phyloP scores from a whole-genome alignment of 2,329 filamentous ascomycete genomes.

The Pseudogymnoascus sp. region DNA sequence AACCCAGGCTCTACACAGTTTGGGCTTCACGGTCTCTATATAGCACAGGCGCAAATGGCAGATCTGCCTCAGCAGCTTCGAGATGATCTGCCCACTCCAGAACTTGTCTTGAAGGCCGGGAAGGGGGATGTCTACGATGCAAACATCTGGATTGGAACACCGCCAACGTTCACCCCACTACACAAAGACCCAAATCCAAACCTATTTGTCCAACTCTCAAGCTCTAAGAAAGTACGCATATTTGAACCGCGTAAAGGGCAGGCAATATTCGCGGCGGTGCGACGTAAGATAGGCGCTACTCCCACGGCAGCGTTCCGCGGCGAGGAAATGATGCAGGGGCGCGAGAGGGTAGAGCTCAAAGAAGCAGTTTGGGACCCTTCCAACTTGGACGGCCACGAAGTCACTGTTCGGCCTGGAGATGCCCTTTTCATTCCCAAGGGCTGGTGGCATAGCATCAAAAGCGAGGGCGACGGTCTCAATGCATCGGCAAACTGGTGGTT shows the following conservation, averaged over 20 bases:
- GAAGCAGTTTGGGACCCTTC: slow-evolving; percentile 58
- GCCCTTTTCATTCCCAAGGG: slow-evolving; percentile 72
- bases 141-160: slow-evolving; percentile 81
- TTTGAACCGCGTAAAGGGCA: slow-evolving; percentile 59
- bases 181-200: slow-evolving; percentile 95
- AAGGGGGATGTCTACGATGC: slow-evolving; percentile 81
- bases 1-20: not conserved
- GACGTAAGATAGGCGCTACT: slow-evolving; percentile 33
- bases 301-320: slow-evolving; percentile 52
- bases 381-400: slow-evolving; percentile 27
- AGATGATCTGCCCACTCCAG: slow-evolving; percentile 62
- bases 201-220: slow-evolving; percentile 75
- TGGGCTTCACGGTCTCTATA: slow-evolving; percentile 54
- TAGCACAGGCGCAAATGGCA: slow-evolving; percentile 72
- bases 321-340: slow-evolving; percentile 85
- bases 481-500: slow-evolving; percentile 68
- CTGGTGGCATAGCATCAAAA: slow-evolving; percentile 83
- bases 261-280: slow-evolving; percentile 53
- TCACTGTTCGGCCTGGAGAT: slow-evolving; percentile 57
- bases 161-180: slow-evolving; percentile 82
- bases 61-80: slow-evolving; percentile 60
- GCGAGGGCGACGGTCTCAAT: slow-evolving; percentile 43
- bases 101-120: slow-evolving; percentile 54
- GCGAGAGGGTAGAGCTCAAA: slow-evolving; percentile 61
- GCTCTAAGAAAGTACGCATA: slow-evolving; percentile 67